These are phyloP conservation scores for Trichocladium antarcticum DNA, from an alignment of 495 filamentous ascomycete genomes.

Conservation along the genomic window DNA sequence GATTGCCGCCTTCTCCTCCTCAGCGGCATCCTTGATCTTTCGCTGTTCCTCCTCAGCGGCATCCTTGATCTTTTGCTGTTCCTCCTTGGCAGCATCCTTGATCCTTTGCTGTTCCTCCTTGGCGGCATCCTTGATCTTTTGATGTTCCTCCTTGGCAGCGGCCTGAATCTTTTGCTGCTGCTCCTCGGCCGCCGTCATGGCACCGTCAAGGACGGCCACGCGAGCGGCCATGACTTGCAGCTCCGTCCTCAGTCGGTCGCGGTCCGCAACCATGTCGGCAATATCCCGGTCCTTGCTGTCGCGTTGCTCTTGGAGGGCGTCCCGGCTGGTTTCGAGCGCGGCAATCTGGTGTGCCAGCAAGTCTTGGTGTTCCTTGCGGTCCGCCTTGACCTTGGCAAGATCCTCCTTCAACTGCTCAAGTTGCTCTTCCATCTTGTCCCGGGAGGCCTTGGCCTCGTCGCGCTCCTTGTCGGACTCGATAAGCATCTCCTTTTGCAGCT, in stretches of 20 bases:
- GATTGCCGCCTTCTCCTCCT: conserved; percentile 17
- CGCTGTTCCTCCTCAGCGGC: conserved; percentile 18
- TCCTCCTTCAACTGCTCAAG: conserved; percentile 26
- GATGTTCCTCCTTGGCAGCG: conserved; percentile 15
- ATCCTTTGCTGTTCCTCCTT: conserved; percentile 16
- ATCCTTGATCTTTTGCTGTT: conserved; percentile 15
- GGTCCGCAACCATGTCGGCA: conserved; percentile 18
- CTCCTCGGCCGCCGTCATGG: conserved; percentile 19
- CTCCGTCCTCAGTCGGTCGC: conserved; percentile 19
- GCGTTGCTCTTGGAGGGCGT: conserved; percentile 28
- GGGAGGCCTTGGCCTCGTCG: conserved; percentile 25
- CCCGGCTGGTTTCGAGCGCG: conserved; percentile 26
- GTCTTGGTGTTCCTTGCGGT: conserved; percentile 30
- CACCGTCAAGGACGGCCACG: conserved; percentile 11
- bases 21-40: conserved; percentile 11
- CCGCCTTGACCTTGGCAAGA: conserved; percentile 24
- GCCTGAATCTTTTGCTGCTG: conserved; percentile 12
- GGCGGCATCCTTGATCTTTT: conserved; percentile 11
- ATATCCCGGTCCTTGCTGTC: conserved; percentile 31
- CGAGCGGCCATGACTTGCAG: conserved; percentile 4
- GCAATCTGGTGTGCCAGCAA: conserved; percentile 27
- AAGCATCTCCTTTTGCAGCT: conserved; percentile 29
- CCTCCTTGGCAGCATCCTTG: conserved; percentile 8
- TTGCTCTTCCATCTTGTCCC: conserved; percentile 24
- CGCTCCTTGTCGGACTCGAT: conserved; percentile 32